Evolutionary conservation across 1,284 basidiomycete species (phyloP).

Genomic region (Psilocybe mexicana): DNA sequence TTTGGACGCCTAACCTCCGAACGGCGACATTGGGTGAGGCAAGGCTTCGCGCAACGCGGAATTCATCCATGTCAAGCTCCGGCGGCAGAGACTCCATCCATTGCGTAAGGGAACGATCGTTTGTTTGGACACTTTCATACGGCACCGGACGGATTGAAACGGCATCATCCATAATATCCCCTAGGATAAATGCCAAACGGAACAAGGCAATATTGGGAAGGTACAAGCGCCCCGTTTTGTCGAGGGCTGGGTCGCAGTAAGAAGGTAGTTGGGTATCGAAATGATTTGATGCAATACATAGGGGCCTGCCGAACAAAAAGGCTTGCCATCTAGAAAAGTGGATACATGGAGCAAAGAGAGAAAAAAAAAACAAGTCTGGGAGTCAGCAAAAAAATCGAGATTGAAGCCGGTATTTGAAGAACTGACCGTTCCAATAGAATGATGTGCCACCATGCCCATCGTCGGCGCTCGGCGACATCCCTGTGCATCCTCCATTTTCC

Average conservation of each 20-base stretch:
- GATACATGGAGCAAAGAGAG: not conserved
- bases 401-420: not conserved
- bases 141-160: conserved; percentile 72
- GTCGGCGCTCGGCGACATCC: conserved; percentile 67
- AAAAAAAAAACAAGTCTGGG: not conserved
- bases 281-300: conserved; percentile 72
- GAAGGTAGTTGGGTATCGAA: conserved; percentile 77
- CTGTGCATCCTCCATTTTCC: conserved; percentile 68
- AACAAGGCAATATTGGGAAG: conserved; percentile 75
- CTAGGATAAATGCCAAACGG: conserved; percentile 71
- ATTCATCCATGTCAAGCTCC: conserved; percentile 76
- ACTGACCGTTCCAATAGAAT: conserved; percentile 68
- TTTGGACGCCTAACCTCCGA: conserved; percentile 71
- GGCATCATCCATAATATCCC: conserved; percentile 81
- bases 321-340: conserved; percentile 67
- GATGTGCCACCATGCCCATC: conserved; percentile 89
- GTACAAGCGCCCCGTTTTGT: conserved; percentile 64
- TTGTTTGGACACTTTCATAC: conserved; percentile 70
- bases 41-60: conserved; percentile 64
- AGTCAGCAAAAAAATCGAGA: not conserved
- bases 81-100: conserved; percentile 74
- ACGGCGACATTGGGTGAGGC: conserved; percentile 55
- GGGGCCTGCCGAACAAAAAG: conserved; percentile 80
- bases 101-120: conserved; percentile 63
- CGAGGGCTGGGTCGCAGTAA: conserved; percentile 56